Evolutionary conservation across 2,329 filamentous ascomycete genomes (phyloP), one percentile per base, ranked within the genome.

Genomic region (Aureobasidium leucospermi): DNA sequence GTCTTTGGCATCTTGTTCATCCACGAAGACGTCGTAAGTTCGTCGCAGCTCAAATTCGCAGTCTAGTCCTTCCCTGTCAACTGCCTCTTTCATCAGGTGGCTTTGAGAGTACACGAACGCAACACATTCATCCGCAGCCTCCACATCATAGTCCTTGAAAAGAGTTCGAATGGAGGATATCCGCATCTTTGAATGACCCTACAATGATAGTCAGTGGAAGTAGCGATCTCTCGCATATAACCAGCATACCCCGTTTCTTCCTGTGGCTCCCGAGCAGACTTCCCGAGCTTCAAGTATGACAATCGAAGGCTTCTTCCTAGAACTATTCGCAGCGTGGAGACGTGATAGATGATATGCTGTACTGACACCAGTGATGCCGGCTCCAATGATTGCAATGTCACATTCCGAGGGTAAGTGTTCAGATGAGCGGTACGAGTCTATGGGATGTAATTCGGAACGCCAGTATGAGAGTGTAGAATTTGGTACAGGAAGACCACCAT

Each of bases 31-130:
- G 1, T 74, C 70, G 23, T 70, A 66, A 13, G 65, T 63, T 13
- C 75, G 65, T 0, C 74, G 76, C 2, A 78, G 42, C 11, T 75
- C 68, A 15, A 79, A 75, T 34, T 79, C 76, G 61, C 76, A 79
- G 43, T 79, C 74, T 10, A 78, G 70, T 0, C 64, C 60, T 41
- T 77, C 73, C 0, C 68, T 62, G n/a, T 73, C 68, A 6, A 79
- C 66, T 15, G 70, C 64, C 2, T 70, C 61, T 57, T 75, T 72
- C 5, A 79, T 65, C 4, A 67, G 71, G 5, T 28, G 52, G 19
- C 70, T 57, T 52, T 67, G 65, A 16, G 59, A 66, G 16, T 65
- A 63, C 60, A 73, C 70, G 57, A 73, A 74, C 3, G 39, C 39
- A 2, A 67, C 66, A 19, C 66, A n/a, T 59, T 70, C 70, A 15